These are phyloP conservation scores for Pleodorina starrii DNA, from an alignment of 139 green algal genomes.

Conservation along the genomic window DNA sequence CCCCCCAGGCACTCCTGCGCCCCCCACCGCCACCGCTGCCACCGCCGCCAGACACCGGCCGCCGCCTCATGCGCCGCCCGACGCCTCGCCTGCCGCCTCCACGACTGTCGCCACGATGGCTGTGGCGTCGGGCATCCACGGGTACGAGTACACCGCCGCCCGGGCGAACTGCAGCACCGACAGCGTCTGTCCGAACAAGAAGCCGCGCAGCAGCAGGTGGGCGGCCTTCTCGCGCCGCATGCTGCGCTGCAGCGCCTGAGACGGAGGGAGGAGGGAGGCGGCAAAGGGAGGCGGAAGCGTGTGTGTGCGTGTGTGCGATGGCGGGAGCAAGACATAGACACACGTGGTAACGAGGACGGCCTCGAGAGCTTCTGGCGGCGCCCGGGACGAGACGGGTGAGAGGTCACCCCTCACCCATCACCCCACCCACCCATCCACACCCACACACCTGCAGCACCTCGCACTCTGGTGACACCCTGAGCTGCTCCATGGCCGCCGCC, in stretches of 20 bases:
- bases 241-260: slow-evolving; percentile 19
- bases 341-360: too few species aligned
- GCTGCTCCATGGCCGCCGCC: not conserved
- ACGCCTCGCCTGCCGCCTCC: not conserved
- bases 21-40: too few species aligned
- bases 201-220: slow-evolving; percentile 36
- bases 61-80: too few species aligned
- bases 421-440: not conserved
- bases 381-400: too few species aligned
- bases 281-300: not conserved
- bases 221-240: slow-evolving; percentile 23
- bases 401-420: too few species aligned
- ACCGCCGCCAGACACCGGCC: too few species aligned
- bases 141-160: slow-evolving; percentile 14
- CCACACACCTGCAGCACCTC: not conserved
- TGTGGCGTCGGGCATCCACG: slow-evolving; percentile 18
- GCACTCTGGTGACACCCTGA: slow-evolving; percentile 5
- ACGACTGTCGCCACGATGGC: not conserved
- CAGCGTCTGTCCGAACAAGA: slow-evolving; percentile 25
- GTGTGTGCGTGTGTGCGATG: too few species aligned
- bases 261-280: not conserved
- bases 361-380: too few species aligned
- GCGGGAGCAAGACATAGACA: too few species aligned
- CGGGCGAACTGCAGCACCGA: not conserved
- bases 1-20: too few species aligned